Conservation (phyloP, 1,284 basidiomycete species). For the Ganoderma multipileum region DNA sequence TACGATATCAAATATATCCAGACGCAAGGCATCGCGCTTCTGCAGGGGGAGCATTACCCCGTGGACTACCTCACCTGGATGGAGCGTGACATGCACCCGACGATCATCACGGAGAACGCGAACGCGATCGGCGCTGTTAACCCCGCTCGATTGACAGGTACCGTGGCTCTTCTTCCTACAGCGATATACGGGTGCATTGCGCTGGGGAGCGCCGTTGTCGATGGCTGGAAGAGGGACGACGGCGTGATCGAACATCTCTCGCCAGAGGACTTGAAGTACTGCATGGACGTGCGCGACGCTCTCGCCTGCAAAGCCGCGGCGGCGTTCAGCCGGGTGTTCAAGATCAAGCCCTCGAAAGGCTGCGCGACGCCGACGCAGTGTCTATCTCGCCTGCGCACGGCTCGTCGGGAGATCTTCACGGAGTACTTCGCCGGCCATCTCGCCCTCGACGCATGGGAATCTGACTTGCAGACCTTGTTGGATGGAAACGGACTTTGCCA, state of each 20-base stretch:
- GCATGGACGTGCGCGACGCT: background rate
- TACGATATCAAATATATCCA: too few relatives aligned
- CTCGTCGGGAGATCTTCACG: background rate
- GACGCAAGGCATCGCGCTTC: too few relatives aligned
- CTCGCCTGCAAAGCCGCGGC: background rate
- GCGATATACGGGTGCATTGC: conserved; percentile 12
- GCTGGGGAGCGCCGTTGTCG: background rate
- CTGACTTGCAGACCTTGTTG: background rate
- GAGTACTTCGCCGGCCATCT: background rate
- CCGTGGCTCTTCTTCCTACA: conserved; percentile 5
- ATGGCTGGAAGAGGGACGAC: conserved; percentile 11
- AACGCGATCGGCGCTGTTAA: conserved; percentile 20
- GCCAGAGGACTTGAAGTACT: conserved; percentile 6
- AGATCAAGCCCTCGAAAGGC: background rate
- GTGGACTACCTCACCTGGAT: too few relatives aligned
- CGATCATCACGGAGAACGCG: too few relatives aligned
- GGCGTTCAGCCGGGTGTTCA: background rate
- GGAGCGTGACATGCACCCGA: too few relatives aligned
- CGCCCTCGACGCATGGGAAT: background rate
- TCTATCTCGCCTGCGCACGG: background rate
- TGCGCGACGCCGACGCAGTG: background rate
- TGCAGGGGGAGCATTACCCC: too few relatives aligned
- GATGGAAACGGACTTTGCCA: background rate
- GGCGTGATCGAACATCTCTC: conserved; percentile 8
- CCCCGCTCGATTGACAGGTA: conserved; percentile 11